Base-by-base conservation (phyloP, 2,329 filamentous ascomycete genomes). In the Aspergillus luchuensis region DNA sequence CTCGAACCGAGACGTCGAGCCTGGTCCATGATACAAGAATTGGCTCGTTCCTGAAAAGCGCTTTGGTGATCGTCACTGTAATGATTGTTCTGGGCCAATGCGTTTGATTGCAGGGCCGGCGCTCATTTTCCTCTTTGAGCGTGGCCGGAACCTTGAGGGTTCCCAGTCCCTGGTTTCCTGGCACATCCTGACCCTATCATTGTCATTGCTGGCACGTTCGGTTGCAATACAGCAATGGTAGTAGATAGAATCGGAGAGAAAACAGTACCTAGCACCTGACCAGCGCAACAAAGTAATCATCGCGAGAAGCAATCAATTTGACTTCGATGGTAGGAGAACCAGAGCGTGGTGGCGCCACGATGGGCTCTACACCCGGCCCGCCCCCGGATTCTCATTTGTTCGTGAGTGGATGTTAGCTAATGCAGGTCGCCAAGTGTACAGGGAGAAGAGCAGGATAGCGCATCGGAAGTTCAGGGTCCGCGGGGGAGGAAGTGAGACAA, bases 321-420 rank as follows among this genome's bases (percentile, higher is more conserved):
- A 56, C 57, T 61, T 61, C 57, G 56, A 52, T 62, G 57, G 57
- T 41, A 28, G 25, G 17, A 19, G n/a, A 49, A 54, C 39, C 48
- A 56, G 41, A 13, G 19, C 10, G 19, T 23, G 19, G 41, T 23
- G 41, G 41, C 41, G 41, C 21, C 11, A 21, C 36, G 19, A 25
- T n/a, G 28, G 13, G 28, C 50, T 50, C 38, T 21, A 51, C 33
- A 57, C 50, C 63, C 62, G 59, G 62, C 47, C 66, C 66, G 63
- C 63, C 66, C 66, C 66, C 66, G 60, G 63, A 68, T 63, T 63
- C 66, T 67, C 65, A 68, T 68, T 67, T 64, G 65, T 49, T 57
- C 60, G 45, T 30, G 47, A 13, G 53, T 57, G 62, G 33, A 36
- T 13, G 33, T 15, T 36, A 13, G 33, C 33, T 36, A 36, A 36